Base-by-base conservation (phyloP, 139 green algal genomes). In the Chlorella vulgaris region DNA sequence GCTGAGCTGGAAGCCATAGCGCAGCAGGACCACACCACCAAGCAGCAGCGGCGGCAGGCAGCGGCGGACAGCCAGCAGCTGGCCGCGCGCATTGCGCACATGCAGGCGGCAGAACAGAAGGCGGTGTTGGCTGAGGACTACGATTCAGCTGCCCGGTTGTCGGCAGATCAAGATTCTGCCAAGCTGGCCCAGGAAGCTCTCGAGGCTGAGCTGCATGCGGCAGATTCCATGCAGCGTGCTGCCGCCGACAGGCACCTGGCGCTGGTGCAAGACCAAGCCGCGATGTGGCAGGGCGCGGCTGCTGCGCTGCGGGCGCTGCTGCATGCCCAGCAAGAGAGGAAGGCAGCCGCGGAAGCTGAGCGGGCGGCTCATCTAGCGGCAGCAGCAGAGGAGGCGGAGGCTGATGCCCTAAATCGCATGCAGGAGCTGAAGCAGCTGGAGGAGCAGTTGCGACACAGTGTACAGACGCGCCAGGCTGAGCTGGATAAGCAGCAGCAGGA, bases 11-110 rank as follows among this genome's bases (percentile, higher is more conserved):
- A 50, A 4, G 53, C 33, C 13, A 15, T 79, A 7, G 53, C 31
- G 0, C 47, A 69, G 53, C 29, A 28, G 13, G 73, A 79, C 26
- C 73, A 35, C 0, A 26, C 10, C 1, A 53, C 73, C 35, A 79
- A 79, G 73, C 73, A 69, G 73, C 73, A 79, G 73, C 58, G 58
- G 51, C 73, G 39, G 73, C 73, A 69, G 35, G 73, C 73, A 35
- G 24, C 38, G 35, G 33, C 53, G 3, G 73, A 79, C 26, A 39
- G 53, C 28, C 24, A 33, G 35, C 35, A 24, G 10, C 73, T 79
- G 53, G 36, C 51, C 6, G 53, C 53, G 1, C 73, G 53, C 29
- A 79, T 79, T 39, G 35, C 51, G 6, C 35, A 79, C 51, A 50
- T 79, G 51, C 73, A 79, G 53, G 51, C 51, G 7, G 73, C 35